These are phyloP conservation scores for Pseudozyma pruni DNA, from an alignment of 1,284 basidiomycete species.

Conservation along the genomic window DNA sequence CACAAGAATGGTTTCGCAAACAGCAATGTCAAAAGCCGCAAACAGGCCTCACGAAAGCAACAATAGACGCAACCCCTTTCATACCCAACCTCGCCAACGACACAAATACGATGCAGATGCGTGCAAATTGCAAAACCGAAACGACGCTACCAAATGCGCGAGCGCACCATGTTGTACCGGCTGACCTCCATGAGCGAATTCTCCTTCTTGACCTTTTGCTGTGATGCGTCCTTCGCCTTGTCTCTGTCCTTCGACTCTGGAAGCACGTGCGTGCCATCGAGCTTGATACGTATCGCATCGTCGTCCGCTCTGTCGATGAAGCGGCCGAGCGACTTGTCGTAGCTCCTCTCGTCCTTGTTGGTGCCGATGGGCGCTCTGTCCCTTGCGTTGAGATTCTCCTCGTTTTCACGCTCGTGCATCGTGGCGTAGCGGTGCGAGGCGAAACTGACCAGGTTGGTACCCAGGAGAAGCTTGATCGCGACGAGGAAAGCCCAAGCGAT, in stretches of 20 bases:
- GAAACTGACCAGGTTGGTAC: constrained; percentile 59
- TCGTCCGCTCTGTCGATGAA: constrained; percentile 58
- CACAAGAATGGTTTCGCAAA: constrained; percentile 8
- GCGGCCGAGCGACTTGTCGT: constrained; percentile 51
- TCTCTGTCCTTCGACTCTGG: constrained; percentile 18
- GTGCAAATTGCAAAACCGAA: neutral
- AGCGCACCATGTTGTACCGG: constrained; percentile 63
- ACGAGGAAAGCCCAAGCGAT: constrained; percentile 60
- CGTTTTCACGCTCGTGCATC: constrained; percentile 56
- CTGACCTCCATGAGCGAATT: constrained; percentile 61
- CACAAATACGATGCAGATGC: neutral
- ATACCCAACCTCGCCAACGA: neutral
- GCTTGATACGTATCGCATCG: constrained; percentile 53
- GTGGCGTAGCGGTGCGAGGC: constrained; percentile 60
- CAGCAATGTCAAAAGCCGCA: constrained; percentile 9
- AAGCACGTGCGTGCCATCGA: constrained; percentile 49
- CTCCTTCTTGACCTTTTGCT: constrained; percentile 24
- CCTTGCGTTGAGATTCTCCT: constrained; percentile 60
- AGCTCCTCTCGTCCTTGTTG: constrained; percentile 48
- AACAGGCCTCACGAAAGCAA: constrained; percentile 11
- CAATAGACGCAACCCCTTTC: neutral
- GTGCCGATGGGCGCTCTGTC: constrained; percentile 63
- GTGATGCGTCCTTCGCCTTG: constrained; percentile 2
- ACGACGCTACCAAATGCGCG: constrained; percentile 58
- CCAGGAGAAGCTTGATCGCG: constrained; percentile 63